Percentiles rank a stretch among this genome's conserved stretches.
Conservation (phyloP, 2,329 filamentous ascomycete species). For the Sporothrix protearum region DNA sequence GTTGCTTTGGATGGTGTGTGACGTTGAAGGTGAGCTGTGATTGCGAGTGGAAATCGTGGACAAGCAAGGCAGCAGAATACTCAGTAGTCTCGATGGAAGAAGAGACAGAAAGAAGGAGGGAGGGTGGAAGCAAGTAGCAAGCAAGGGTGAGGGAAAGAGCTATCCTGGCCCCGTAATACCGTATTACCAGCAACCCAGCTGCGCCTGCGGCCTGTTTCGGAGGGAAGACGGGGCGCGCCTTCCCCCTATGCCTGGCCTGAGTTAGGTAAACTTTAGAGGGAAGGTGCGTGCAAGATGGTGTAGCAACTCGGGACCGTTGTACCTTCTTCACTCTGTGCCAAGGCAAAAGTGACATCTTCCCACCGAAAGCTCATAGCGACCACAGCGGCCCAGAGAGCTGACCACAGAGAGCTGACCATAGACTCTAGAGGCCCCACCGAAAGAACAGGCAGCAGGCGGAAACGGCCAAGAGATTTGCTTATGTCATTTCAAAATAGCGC, state of each 20-base stretch:
- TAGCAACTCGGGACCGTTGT: background rate
- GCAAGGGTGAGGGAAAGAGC: background rate
- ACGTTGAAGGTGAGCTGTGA: background rate
- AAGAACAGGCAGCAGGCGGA: background rate
- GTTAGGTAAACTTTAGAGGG: background rate
- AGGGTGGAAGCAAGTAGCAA: background rate
- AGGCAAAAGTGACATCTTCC: slow-evolving; percentile 15
- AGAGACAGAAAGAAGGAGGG: background rate
- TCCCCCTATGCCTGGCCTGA: background rate
- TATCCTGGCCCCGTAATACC: background rate
- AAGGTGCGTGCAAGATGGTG: background rate
- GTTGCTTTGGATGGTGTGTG: background rate
- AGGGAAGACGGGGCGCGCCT: slow-evolving; percentile 1
- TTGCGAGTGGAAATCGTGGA: background rate
- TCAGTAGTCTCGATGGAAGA: background rate
- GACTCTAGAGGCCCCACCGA: background rate
- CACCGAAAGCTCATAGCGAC: background rate
- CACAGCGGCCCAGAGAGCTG: background rate
- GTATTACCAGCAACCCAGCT: background rate
- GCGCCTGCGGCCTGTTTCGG: slow-evolving; percentile 1
- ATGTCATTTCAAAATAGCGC: slow-evolving; percentile 11
- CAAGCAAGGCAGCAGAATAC: slow-evolving; percentile 17
- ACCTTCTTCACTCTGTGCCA: slow-evolving; percentile 20
- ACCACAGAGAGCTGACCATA: background rate
- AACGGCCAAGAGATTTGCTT: slow-evolving; percentile 1